A percentile compares a stretch with the other conserved stretches of the same genome.
Conservation (phyloP, 2,329 filamentous ascomycete species). For the Daldinia eschscholtzii region DNA sequence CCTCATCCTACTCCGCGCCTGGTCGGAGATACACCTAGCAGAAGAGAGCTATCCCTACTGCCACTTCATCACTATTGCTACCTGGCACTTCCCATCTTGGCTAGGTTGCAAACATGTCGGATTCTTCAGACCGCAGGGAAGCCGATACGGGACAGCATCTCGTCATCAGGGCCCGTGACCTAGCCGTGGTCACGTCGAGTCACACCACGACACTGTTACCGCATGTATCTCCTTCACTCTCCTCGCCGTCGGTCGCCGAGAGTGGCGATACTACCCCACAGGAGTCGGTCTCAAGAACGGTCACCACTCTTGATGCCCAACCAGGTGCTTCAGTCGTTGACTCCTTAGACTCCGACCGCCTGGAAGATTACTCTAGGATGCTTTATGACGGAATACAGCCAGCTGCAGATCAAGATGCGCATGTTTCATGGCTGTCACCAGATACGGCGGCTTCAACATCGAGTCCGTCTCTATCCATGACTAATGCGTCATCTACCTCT, state of each 20-base stretch:
- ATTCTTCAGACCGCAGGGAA: constrained; percentile 25
- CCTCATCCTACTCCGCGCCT: constrained; percentile 11
- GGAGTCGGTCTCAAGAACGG: constrained; percentile 46
- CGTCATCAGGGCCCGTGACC: constrained; percentile 53
- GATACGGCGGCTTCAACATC: constrained; percentile 27
- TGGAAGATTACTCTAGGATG: constrained; percentile 27
- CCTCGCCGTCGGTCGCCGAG: constrained; percentile 43
- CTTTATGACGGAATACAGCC: constrained; percentile 33
- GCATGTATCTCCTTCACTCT: constrained; percentile 35
- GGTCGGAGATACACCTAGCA: constrained; percentile 16
- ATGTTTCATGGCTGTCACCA: constrained; percentile 29
- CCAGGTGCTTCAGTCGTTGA: constrained; percentile 36
- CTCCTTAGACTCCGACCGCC: constrained; percentile 34
- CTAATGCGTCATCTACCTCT: constrained; percentile 31
- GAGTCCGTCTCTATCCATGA: constrained; percentile 30
- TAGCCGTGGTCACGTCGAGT: constrained; percentile 48
- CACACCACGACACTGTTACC: constrained; percentile 36
- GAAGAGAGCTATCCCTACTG: constrained; percentile 34
- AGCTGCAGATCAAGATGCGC: constrained; percentile 36
- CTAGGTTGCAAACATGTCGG: constrained; percentile 32
- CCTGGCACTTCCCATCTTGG: constrained; percentile 18
- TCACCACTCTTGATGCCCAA: constrained; percentile 51
- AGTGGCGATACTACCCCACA: constrained; percentile 47
- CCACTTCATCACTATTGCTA: constrained; percentile 38
- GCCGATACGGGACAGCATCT: constrained; percentile 48